Base-by-base conservation (phyloP, 1,284 basidiomycete genomes). In the Wallemia hederae region DNA sequence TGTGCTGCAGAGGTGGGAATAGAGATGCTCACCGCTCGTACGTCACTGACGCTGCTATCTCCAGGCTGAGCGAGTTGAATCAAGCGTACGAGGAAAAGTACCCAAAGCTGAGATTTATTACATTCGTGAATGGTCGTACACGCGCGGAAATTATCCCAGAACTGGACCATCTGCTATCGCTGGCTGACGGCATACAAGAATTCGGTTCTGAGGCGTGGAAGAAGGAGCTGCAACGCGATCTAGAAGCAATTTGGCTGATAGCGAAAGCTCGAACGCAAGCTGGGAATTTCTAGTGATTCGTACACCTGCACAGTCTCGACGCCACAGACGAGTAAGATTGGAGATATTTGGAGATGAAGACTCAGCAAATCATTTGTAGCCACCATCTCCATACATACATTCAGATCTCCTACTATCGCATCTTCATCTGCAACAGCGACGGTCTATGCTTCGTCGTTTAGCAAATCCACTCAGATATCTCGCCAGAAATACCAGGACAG, bases 101-200 rank as follows among this genome's bases (percentile, higher is more conserved):
- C 66, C 80, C 83, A 0, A 80, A 80, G 1, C 70, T 92, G 62
- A 75, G 82, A 26, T 92, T 86, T 67, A 84, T 91, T 71, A 91
- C 87, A 1, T 92, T 90, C 67, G 89, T 92, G 57, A 86, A 88
- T 67, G 85, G 85, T 29, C 76, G 89, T 61, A 76, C 78, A 61
- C 75, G 88, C 58, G 75, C 76, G 27, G 76, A 70, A 58, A 81
- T 92, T 65, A 80, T 80, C 57, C 75, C 79, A 63, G 86, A 89
- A 71, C 80, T 92, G 76, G 85, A 90, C 69, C 74, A 72, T 59
- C 73, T 73, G 62, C 73, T 88, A 33, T 73, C 72, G 2, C 49
- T 71, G 2, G 9, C 56, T 14, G 24, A 26, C 17, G 56, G 56
- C 17, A 22, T 15, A n/a, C 25, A 58, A n/a, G 56, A 26, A 28